Evolutionary conservation across 257 asterid genomes (phyloP).

Genomic region (Plectranthus barbatus): DNA sequence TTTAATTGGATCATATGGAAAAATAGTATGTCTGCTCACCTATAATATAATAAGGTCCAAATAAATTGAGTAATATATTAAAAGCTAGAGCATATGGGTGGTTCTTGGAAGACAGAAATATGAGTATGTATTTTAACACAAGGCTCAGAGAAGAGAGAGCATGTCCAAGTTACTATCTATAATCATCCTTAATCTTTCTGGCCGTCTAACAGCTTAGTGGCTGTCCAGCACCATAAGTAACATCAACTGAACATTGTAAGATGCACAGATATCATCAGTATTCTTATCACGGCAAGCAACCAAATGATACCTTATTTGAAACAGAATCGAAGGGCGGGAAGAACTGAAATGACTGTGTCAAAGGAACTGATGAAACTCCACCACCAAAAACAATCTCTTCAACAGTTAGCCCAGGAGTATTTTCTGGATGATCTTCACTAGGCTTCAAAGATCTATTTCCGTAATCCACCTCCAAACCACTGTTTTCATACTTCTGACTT

Average conservation of each 20-base stretch:
- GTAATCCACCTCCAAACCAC: conserved; percentile 28
- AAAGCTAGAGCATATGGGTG: neutral
- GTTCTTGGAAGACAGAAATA: neutral
- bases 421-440: conserved; percentile 30
- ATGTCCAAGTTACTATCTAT: neutral
- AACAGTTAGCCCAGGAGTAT: conserved; percentile 33
- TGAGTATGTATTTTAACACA: neutral
- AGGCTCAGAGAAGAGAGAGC: neutral
- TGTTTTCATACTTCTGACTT: conserved; percentile 23
- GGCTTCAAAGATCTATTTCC: conserved; percentile 21
- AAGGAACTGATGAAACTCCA: conserved; percentile 45
- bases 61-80: neutral
- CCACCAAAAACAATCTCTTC: conserved; percentile 38
- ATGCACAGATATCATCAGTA: neutral
- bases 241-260: neutral
- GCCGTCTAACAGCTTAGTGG: neutral
- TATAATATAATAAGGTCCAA: neutral
- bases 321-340: conserved; percentile 46
- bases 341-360: conserved; percentile 41
- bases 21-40: neutral
- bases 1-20: neutral
- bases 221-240: neutral
- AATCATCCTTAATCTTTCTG: neutral
- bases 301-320: conserved; percentile 39
- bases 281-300: neutral